Evolutionary conservation across 768 basidiomycete species (phyloP), one percentile per base, ranked within the genome.

Genomic region (Lentinula lateritia): DNA sequence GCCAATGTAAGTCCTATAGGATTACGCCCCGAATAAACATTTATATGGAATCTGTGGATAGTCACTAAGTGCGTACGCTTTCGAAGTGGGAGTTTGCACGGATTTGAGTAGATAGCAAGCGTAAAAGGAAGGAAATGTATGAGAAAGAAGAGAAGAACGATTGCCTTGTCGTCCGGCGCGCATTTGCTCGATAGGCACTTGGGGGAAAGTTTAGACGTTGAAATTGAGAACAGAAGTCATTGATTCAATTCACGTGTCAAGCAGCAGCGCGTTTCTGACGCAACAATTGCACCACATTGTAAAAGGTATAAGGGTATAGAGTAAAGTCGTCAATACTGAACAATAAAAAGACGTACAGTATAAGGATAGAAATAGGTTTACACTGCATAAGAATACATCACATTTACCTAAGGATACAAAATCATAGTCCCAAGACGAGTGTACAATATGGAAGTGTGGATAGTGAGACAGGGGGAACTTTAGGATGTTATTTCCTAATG

Each of bases 41-140:
- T 28, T 28, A 28, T 28, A 28, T 3, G 3, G 28, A 28, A 28
- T 28, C 28, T 1, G 28, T 28, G 54, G 18, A 57, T 34, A 13
- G 52, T 28, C 36, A 35, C 41, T 16, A 45, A 20, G 42, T 8
- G 38, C 2, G n/a, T 12, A 65, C 77, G 76, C 71, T 23, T 76
- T 81, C 7, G 86, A 79, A 20, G 75, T 73, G 0, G 84, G 76
- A 0, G 79, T 82, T 32, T 83, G 79, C 2, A 84, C 71, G 0
- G 89, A 90, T 68, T 87, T 87, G 28, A 94, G 78, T 0, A 94
- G 80, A 70, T 94, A 94, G 70, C 91, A 93, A 3, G 90, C 88
- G 69, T 94, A 94, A 71, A 94, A 92, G 0, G 79, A 66, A 0
- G 88, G 88, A 64, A 85, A 83, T 2, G 70, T 68, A 64, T 84